A percentile compares a stretch with the other conserved stretches of the same genome.
These are phyloP conservation scores for Niebla homalea DNA, from an alignment of 495 filamentous ascomycete genomes.

Conservation along the genomic window DNA sequence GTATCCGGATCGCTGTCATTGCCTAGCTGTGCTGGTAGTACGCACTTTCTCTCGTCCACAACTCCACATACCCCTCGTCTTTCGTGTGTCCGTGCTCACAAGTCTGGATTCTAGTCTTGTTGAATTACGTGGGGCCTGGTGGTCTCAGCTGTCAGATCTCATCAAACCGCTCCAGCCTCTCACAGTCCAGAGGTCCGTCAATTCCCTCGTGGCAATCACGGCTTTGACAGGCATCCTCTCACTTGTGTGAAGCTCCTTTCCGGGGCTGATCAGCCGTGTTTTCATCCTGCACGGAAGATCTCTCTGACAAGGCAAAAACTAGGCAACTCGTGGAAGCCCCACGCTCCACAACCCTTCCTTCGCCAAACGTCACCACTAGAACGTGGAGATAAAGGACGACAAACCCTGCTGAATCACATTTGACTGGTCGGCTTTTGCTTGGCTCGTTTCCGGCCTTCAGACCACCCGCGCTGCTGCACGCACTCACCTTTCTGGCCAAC, in stretches of 20 bases:
- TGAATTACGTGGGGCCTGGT: background rate
- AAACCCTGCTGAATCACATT: background rate
- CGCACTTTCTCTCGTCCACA: too few species aligned
- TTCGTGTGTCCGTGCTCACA: background rate
- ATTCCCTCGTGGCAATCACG: background rate
- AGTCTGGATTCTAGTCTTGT: too few species aligned
- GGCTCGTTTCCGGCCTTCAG: slow-evolving; percentile 12
- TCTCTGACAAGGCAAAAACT: background rate
- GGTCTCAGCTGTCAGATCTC: slow-evolving; percentile 2
- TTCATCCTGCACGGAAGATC: background rate
- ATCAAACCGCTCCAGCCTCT: background rate
- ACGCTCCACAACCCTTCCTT: slow-evolving; percentile 11
- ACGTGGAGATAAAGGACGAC: background rate
- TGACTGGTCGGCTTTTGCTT: slow-evolving; percentile 16
- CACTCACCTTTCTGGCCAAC: slow-evolving; percentile 6
- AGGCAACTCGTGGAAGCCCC: slow-evolving; percentile 3
- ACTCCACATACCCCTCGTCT: background rate
- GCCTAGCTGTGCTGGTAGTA: too few species aligned
- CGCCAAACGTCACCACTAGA: slow-evolving; percentile 4
- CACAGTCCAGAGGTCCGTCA: background rate
- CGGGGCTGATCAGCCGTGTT: background rate
- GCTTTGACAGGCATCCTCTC: background rate
- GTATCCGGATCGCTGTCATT: too few species aligned
- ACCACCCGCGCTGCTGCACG: slow-evolving; percentile 14
- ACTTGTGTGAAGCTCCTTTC: background rate